Base-by-base conservation (phyloP, 2,329 filamentous ascomycete species). In the Colletotrichum scovillei region DNA sequence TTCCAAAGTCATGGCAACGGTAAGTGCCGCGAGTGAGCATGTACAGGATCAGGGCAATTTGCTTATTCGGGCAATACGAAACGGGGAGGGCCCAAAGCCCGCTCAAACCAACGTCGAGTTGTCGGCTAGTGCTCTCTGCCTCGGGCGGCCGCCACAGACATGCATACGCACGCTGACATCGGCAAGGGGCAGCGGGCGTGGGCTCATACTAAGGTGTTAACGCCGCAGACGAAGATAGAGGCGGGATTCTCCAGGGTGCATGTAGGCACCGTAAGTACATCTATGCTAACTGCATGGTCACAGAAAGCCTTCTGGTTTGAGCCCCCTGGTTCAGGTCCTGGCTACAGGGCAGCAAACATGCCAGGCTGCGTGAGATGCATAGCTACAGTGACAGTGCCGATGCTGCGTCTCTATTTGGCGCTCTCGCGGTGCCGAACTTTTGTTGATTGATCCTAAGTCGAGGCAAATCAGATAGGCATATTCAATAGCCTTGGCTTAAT, bases 81-180 rank as follows among this genome's bases (percentile, higher is more conserved):
- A 19, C n/a, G 38, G 24, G 5, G 9, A 26, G 53, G 53, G 16
- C 4, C 11, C 32, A 14, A 52, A 30, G 11, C n/a, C 11, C 11
- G 11, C n/a, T 35, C 57, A 60, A 49, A 16, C 26, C 24, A 16
- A 16, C 26, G 46, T 42, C 53, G 3, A 26, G 26, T 26, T 19
- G 46, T 28, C 53, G 3, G n/a, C 32, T 26, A 8, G 30, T 8
- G 42, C 12, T 28, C 7, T 56, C 52, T 53, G 35, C 55, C 67
- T 70, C 32, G 56, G 55, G 59, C 35, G 56, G 71, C 38, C 26
- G 67, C 35, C 28, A 62, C 58, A 68, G 35, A 38, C n/a, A 24
- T 55, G 49, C 46, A 28, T 49, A 62, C 38, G 38, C 16, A 62
- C 60, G 67, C 71, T 73, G 55, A 66, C 60, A 30, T 8, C 19